phyloP scores from a whole-genome alignment of 1,284 basidiomycete species.

The Hypsizygus ulmarius region DNA sequence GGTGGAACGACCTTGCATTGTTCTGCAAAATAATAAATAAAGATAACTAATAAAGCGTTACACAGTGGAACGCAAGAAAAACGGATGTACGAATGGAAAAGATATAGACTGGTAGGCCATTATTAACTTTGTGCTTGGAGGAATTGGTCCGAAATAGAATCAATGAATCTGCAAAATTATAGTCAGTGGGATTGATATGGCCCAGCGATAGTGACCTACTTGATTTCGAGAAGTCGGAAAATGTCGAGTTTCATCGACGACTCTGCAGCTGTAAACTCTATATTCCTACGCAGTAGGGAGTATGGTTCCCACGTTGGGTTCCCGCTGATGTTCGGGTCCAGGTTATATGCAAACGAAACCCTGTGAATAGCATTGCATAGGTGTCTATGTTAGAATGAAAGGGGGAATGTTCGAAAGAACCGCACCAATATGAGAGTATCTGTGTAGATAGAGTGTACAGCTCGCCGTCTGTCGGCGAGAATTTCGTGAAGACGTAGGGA shows the following conservation, averaged over 20 bases:
- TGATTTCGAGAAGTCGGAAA: conserved; percentile 15
- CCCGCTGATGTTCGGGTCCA: conserved; percentile 18
- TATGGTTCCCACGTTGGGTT: conserved; percentile 16
- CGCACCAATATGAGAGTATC: conserved; percentile 26
- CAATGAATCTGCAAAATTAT: conserved; percentile 15
- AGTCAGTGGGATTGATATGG: background rate
- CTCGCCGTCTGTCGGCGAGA: conserved; percentile 16
- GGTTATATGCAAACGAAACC: conserved; percentile 27
- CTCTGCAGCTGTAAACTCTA: conserved; percentile 9
- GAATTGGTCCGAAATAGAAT: conserved; percentile 16
- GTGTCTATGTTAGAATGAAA: background rate
- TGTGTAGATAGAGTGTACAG: conserved; percentile 20
- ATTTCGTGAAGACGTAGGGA: conserved; percentile 24
- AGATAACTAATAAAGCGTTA: no score
- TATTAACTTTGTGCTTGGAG: conserved; percentile 12
- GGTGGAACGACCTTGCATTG: no score
- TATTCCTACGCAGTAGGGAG: conserved; percentile 1
- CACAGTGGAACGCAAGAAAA: no score
- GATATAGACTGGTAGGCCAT: no score
- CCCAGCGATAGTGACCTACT: conserved; percentile 5
- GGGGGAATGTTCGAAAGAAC: background rate
- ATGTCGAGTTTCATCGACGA: conserved; percentile 16
- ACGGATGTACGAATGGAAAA: no score
- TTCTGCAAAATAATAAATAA: no score
- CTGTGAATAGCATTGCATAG: background rate